These are phyloP conservation scores for Entomortierella beljakovae DNA, from an alignment of 192 early-diverging fungal genomes.

Conservation along the genomic window DNA sequence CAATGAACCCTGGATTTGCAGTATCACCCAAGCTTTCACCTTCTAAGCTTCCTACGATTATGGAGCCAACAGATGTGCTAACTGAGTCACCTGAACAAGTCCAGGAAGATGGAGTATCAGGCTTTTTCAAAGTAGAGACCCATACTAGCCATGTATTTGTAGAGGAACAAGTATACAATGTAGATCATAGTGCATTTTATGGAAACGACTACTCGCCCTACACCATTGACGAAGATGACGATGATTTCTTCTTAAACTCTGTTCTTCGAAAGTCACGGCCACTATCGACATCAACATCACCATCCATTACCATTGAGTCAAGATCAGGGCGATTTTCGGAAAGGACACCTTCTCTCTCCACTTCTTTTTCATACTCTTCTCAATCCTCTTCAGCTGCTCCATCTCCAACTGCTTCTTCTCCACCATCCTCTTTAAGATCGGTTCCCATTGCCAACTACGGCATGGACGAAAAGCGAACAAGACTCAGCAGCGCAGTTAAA, in stretches of 20 bases:
- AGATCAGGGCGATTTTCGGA: neutral
- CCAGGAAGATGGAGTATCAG: no score
- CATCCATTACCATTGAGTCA: neutral
- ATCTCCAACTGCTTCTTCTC: constrained; percentile 26
- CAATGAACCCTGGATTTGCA: no score
- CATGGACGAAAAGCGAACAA: constrained; percentile 38
- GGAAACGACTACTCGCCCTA: constrained; percentile 23
- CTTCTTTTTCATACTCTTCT: constrained; percentile 8
- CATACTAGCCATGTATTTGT: neutral
- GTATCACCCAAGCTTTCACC: no score
- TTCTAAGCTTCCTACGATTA: no score
- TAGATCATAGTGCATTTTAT: neutral
- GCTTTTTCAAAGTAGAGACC: no score
- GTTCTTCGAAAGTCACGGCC: constrained; percentile 26
- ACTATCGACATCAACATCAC: neutral
- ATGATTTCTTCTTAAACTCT: constrained; percentile 51
- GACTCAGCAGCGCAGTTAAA: constrained; percentile 36
- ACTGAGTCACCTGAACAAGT: no score
- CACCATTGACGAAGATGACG: constrained; percentile 50
- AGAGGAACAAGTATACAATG: neutral
- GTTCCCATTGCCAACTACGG: constrained; percentile 4
- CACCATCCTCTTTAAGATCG: neutral
- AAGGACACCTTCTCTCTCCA: constrained; percentile 20
- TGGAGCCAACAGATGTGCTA: no score
- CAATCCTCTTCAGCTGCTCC: constrained; percentile 7